These are phyloP conservation scores for Tritrichomonas musculus DNA, from an alignment of 208 protist genomes.

Conservation along the genomic window DNA sequence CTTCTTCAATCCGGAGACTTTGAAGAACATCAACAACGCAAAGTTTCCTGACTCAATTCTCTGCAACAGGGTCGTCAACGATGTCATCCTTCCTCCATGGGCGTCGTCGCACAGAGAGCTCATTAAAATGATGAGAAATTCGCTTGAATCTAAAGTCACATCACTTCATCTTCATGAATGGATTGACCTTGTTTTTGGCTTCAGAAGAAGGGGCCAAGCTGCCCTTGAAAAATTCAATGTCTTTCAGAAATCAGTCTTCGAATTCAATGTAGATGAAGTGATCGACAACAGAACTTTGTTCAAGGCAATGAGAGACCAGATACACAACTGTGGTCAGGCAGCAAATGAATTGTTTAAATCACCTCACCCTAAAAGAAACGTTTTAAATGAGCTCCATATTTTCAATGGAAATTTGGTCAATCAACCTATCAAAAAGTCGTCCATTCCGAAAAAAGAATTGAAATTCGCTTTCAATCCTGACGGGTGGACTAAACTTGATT, in stretches of 20 bases:
- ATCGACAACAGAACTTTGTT: not conserved
- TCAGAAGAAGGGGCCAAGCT: not conserved
- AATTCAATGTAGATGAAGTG: not conserved
- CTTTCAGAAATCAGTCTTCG: not conserved
- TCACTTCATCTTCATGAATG: not conserved
- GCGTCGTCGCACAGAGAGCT: not conserved
- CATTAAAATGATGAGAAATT: not conserved
- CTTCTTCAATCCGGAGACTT: slow-evolving; percentile 51
- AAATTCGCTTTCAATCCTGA: not conserved
- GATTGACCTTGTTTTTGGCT: slow-evolving; percentile 29
- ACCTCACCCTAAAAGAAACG: not conserved
- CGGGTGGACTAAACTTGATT: not conserved
- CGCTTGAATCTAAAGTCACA: not conserved
- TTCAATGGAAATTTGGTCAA: not conserved
- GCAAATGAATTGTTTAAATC: not conserved
- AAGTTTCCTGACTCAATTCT: slow-evolving; percentile 23
- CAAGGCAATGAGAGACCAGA: not conserved
- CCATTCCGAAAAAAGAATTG: not conserved
- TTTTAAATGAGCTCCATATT: not conserved
- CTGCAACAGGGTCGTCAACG: not conserved
- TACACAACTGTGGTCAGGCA: slow-evolving; percentile 28
- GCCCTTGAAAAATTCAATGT: not conserved
- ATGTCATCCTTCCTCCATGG: slow-evolving; percentile 47
- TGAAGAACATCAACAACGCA: slow-evolving; percentile 49
- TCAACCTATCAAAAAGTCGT: not conserved